Conservation (phyloP, 2,329 filamentous ascomycete species). For the Ascochyta fabae region DNA sequence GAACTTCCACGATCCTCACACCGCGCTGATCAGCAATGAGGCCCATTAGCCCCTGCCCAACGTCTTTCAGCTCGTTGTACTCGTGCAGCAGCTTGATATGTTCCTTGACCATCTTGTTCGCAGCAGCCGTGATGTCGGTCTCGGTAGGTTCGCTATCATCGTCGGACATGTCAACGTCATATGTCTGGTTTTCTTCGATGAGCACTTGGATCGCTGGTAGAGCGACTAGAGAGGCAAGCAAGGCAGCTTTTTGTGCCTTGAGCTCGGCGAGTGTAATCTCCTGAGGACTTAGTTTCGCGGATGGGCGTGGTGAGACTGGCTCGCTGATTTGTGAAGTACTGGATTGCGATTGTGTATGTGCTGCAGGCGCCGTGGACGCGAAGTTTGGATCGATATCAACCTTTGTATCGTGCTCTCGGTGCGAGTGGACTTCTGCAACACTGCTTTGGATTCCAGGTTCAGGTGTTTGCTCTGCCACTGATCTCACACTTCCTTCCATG, state of each 20-base stretch:
- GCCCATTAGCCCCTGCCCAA: conserved; percentile 69
- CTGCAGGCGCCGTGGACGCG: background rate
- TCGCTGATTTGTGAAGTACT: background rate
- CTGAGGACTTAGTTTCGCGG: conserved; percentile 43
- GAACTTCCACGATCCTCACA: conserved; percentile 58
- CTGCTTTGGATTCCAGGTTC: background rate
- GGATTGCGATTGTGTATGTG: background rate
- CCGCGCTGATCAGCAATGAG: conserved; percentile 71
- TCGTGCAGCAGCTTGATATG: conserved; percentile 71
- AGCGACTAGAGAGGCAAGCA: conserved; percentile 41
- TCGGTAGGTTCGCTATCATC: conserved; percentile 36
- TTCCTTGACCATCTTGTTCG: conserved; percentile 62
- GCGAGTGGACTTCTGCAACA: no score
- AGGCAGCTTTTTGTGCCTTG: conserved; percentile 49
- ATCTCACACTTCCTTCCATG: background rate
- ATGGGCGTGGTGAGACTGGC: background rate
- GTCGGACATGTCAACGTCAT: conserved; percentile 20
- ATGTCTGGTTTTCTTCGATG: conserved; percentile 37
- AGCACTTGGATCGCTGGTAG: conserved; percentile 44
- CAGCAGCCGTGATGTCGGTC: conserved; percentile 48
- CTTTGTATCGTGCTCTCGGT: background rate
- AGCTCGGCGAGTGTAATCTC: conserved; percentile 57
- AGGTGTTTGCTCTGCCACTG: background rate
- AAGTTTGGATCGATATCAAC: no score
- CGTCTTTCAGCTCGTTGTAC: conserved; percentile 75